Conservation (phyloP, 2,329 filamentous ascomycete genomes). For the Colletotrichum cereale region DNA sequence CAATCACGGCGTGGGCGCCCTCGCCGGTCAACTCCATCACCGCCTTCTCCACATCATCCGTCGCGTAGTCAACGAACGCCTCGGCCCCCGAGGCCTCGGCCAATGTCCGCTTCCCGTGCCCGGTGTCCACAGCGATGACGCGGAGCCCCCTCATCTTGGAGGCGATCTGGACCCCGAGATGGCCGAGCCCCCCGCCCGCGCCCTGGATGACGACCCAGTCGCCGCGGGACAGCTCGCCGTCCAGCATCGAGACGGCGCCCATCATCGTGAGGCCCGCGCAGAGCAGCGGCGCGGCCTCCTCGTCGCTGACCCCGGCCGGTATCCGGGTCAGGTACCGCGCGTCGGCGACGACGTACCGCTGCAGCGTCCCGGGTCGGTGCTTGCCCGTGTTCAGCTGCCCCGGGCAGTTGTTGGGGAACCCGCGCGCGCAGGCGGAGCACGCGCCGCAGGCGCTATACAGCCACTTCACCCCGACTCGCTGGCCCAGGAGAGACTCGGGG, state of each 20-base stretch:
- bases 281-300: conserved; percentile 47
- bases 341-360: conserved; percentile 49
- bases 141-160: conserved; percentile 40
- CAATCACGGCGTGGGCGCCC: conserved; percentile 46
- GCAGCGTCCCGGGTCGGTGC: conserved; percentile 50
- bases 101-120: conserved; percentile 42
- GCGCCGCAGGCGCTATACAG: conserved; percentile 55
- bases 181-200: conserved; percentile 49
- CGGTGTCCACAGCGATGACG: conserved; percentile 48
- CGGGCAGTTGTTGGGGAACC: conserved; percentile 54
- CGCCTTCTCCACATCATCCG: conserved; percentile 41
- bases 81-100: conserved; percentile 45
- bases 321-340: conserved; percentile 46
- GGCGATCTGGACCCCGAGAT: conserved; percentile 51
- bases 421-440: conserved; percentile 52
- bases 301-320: conserved; percentile 41
- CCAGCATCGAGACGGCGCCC: conserved; percentile 44
- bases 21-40: conserved; percentile 46
- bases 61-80: conserved; percentile 46
- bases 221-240: conserved; percentile 10
- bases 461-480: conserved; percentile 59
- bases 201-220: conserved; percentile 51
- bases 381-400: conserved; percentile 57
- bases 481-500: conserved; percentile 45
- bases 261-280: conserved; percentile 51